Base-by-base conservation (phyloP, 2,329 filamentous ascomycete genomes). In the Helminthosporium solani region DNA sequence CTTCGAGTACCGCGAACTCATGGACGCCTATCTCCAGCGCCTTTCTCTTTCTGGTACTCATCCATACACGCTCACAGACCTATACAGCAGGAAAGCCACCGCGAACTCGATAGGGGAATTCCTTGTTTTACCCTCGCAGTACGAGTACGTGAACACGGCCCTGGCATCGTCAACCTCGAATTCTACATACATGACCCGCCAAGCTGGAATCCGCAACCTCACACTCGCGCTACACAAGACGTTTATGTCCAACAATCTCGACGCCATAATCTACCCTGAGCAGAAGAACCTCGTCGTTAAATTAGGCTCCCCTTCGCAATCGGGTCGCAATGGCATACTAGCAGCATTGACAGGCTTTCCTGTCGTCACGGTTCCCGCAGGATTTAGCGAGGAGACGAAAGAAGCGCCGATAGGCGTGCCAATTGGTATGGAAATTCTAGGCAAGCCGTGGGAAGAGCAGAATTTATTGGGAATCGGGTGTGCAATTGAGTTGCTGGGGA, bases 381-480 rank as follows among this genome's bases (percentile, higher is more conserved):
- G 79, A 0, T 83, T 83, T 53, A 81, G 78, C 18, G 57, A 71
- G 1, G 55, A 71, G 1, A 77, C 68, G 1, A 57, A 64, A 0
- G 73, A 77, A 8, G 81, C 82, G 14, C 77, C 77, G 0, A 58
- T 75, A 25, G 83, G 83, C 2, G 74, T 86, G 4, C 83, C 83
- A 0, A 75, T 86, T 31, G 83, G 84, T 0, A 78, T 86, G 75
- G 83, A 86, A 67, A 78, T 86, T 18, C 58, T 86, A 46, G 82
- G 83, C 0, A 56, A 71, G 48, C 76, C 76, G 3, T 84, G 78
- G 73, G 73, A 65, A 2, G 84, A 86, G 54, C 70, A 70, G 31
- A 74, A 73, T 53, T 60, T 85, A 49, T 60, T 85, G 37, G 70
- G 72, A 34, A 73, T 84, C 27, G 82, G 78, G n/a, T 76, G 72